phyloP scores from a whole-genome alignment of 345 rosid genomes.

The Populus alba region DNA sequence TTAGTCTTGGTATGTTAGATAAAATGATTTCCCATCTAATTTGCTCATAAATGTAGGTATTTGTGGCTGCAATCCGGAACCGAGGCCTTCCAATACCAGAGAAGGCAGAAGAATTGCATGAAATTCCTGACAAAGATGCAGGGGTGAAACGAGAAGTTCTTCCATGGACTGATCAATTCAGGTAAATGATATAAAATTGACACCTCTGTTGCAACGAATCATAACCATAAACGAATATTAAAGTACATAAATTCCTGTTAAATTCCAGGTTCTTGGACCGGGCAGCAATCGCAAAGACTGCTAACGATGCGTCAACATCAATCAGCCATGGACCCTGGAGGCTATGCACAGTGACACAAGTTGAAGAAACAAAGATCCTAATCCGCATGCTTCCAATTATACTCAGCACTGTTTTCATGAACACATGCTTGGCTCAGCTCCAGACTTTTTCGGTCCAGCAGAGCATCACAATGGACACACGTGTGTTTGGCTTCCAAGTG shows the following conservation, averaged over 20 bases:
- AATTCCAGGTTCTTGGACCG: slow-evolving; percentile 46
- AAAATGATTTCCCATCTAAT: not conserved
- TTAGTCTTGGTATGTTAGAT: not conserved
- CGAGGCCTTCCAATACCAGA: slow-evolving; percentile 41
- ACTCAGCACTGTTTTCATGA: slow-evolving; percentile 62
- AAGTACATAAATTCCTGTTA: not conserved
- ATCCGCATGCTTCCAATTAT: slow-evolving; percentile 55
- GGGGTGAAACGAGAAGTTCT: slow-evolving; percentile 38
- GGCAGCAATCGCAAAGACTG: slow-evolving; percentile 37
- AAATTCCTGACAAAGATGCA: slow-evolving; percentile 42
- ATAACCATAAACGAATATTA: not conserved
- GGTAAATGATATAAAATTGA: slow-evolving; percentile 20
- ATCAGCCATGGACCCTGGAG: slow-evolving; percentile 39
- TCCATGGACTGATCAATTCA: slow-evolving; percentile 49
- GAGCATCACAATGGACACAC: slow-evolving; percentile 55
- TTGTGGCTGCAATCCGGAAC: slow-evolving; percentile 45
- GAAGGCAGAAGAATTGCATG: slow-evolving; percentile 41
- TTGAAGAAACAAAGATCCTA: slow-evolving; percentile 62
- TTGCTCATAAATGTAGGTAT: slow-evolving; percentile 30
- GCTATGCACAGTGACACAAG: slow-evolving; percentile 55
- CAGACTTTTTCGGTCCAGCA: slow-evolving; percentile 60
- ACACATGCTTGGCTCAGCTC: slow-evolving; percentile 68
- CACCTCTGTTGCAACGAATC: not conserved
- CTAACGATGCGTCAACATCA: slow-evolving; percentile 18
- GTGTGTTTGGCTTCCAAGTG: slow-evolving; percentile 38